Evolutionary conservation across 495 filamentous ascomycete species (phyloP), one percentile per base, ranked within the genome.

Genomic region (Parmelia sp.): DNA sequence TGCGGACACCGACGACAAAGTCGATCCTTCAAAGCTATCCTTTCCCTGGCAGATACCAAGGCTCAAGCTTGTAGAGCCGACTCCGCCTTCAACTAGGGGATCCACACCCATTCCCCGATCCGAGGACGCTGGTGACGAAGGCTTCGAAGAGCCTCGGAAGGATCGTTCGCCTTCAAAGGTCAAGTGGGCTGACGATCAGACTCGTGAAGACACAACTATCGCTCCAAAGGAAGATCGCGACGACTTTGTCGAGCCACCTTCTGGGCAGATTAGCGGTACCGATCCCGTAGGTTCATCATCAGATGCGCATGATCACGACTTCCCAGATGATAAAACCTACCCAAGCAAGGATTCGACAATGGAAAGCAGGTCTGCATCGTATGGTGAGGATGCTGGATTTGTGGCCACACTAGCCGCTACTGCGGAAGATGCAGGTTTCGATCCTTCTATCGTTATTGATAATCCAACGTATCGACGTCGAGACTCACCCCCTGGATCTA

Each of bases 381-480:
- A 81, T 70, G 79, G 69, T 11, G 78, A 84, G 33, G 88, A 91
- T 62, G 76, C 87, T 45, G 86, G 83, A 40, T 91, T 91, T 57
- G 82, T 86, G 23, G 88, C 88, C 31, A 84, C 80, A 14, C 70
- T 90, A n/a, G 88, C 87, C 68, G 88, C 88, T 42, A 86, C 84
- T 9, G 79, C 89, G 25, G 72, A 86, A 72, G 83, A 82, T 8
- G 80, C 84, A 59, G 88, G 88, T 0, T 91, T 91, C 64, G 83
- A 90, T 71, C 84, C 87, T 27, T 82, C 88, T 33, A 83, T 90
- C 63, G 83, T 91, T 19, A 84, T 87, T 29, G 77, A 90, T 60
- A 80, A 91, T 67, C 82, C 83, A 0, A 76, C 70, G 3, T 91
- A 84, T 62, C 83, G 84, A 55, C 79, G 78, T 29, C 82, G 87